Percentiles rank a stretch among this genome's conserved stretches.
Evolutionary conservation across 805 yeast species (phyloP).

Genomic region (Hermanozyma aechmeae): DNA sequence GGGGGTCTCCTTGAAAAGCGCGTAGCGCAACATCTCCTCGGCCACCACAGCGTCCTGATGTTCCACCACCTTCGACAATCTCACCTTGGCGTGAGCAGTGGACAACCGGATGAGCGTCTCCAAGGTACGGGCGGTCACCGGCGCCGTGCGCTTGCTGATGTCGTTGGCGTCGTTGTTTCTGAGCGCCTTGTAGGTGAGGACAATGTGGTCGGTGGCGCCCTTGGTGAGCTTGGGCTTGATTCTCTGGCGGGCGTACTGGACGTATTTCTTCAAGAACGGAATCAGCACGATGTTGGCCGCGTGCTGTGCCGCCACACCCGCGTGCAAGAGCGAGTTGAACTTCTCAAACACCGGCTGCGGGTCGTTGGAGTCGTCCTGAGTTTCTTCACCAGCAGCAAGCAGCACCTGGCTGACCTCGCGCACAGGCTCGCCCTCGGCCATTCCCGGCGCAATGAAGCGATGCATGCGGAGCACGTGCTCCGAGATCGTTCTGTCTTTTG

Average conservation of each 20-base stretch:
- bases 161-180: slow-evolving; percentile 59
- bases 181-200: slow-evolving; percentile 66
- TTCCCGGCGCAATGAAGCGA: slow-evolving; percentile 78
- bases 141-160: slow-evolving; percentile 71
- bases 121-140: slow-evolving; percentile 95
- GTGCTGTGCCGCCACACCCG: slow-evolving; percentile 46
- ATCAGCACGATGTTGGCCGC: slow-evolving; percentile 45
- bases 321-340: slow-evolving; percentile 72
- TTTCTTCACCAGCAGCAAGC: slow-evolving; percentile 71
- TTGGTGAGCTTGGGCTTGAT: slow-evolving; percentile 71
- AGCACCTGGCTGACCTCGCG: slow-evolving; percentile 66
- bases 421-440: slow-evolving; percentile 87
- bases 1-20: slow-evolving; percentile 70
- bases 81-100: slow-evolving; percentile 95
- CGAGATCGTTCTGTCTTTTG: slow-evolving; percentile 76
- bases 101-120: slow-evolving; percentile 92
- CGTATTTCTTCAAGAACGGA: slow-evolving; percentile 81
- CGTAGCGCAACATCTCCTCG: slow-evolving; percentile 73
- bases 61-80: slow-evolving; percentile 69
- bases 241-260: slow-evolving; percentile 89
- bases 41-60: slow-evolving; percentile 79
- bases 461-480: slow-evolving; percentile 95
- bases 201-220: slow-evolving; percentile 73
- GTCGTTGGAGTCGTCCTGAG: slow-evolving; percentile 34
- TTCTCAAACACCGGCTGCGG: slow-evolving; percentile 73